phyloP scores from a whole-genome alignment of 2,329 filamentous ascomycete genomes.

The Phaeosphaeriaceae sp. region DNA sequence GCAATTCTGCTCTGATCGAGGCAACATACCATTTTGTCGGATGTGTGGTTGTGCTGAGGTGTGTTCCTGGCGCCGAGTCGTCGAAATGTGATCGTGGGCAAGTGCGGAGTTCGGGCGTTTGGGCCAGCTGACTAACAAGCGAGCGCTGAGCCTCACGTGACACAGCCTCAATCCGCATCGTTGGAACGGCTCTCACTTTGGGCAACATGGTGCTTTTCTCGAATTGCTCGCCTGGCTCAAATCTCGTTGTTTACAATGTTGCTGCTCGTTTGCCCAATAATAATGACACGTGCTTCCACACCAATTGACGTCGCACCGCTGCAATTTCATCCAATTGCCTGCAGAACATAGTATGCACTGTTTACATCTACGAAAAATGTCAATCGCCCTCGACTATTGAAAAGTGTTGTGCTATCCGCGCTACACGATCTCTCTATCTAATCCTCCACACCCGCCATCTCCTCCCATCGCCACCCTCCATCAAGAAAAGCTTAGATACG shows the following conservation, averaged over 20 bases:
- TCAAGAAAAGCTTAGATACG: constrained; percentile 1
- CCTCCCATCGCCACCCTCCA: constrained; percentile 4
- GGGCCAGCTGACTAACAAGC: constrained; percentile 27
- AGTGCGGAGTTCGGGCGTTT: constrained; percentile 1
- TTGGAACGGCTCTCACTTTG: neutral
- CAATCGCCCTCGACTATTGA: neutral
- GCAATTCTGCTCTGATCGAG: neutral
- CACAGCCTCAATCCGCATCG: neutral
- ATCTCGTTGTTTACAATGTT: no score
- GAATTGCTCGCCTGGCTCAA: no score
- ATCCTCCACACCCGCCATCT: constrained; percentile 5
- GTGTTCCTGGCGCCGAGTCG: constrained; percentile 25
- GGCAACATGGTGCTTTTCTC: neutral
- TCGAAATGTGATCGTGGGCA: constrained; percentile 17
- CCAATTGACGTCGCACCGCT: neutral
- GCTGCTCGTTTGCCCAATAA: no score
- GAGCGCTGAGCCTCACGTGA: constrained; percentile 25
- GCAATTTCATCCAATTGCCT: neutral
- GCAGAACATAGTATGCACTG: neutral
- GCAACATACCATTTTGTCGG: constrained; percentile 51
- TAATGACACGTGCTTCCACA: neutral
- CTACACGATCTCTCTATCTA: neutral
- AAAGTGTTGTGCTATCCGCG: neutral
- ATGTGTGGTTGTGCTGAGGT: constrained; percentile 46
- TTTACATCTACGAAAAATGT: neutral